Evolutionary conservation across 2,329 filamentous ascomycete species (phyloP).

Genomic region (Diaporthe australafricana): DNA sequence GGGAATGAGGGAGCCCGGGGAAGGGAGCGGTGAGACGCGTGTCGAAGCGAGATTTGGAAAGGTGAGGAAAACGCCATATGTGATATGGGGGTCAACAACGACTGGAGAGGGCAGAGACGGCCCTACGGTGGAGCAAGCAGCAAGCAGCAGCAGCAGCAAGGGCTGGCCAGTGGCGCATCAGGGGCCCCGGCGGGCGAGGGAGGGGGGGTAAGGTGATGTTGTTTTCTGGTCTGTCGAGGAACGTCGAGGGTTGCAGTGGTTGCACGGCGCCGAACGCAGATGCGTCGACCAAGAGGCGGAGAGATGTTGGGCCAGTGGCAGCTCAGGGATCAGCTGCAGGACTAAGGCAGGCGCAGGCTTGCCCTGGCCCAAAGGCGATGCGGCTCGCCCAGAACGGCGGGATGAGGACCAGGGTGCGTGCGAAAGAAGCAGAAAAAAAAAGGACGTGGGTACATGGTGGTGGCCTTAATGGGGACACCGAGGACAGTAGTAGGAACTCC

Average conservation of each 20-base stretch:
- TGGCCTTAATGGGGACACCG: conserved; percentile 54
- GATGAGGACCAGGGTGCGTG: conserved; percentile 3
- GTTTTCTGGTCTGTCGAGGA: neutral
- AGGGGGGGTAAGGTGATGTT: neutral
- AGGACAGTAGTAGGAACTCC: conserved; percentile 54
- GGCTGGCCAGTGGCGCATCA: conserved; percentile 7
- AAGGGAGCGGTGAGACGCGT: neutral
- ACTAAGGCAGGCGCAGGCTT: conserved; percentile 27
- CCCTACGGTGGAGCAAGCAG: conserved; percentile 5
- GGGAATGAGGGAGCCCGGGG: neutral
- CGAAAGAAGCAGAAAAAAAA: neutral
- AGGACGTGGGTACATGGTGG: conserved; percentile 4
- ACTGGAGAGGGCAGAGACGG: conserved; percentile 11
- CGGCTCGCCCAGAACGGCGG: conserved; percentile 45
- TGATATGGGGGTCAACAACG: neutral
- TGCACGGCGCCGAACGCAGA: conserved; percentile 19
- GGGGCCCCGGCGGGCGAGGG: conserved; percentile 4
- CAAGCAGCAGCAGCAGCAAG: neutral
- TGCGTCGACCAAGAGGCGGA: conserved; percentile 19
- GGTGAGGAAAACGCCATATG: conserved; percentile 1
- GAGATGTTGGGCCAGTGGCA: conserved; percentile 26
- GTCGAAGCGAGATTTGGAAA: conserved; percentile 22
- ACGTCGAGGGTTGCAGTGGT: conserved; percentile 11
- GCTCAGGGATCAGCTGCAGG: conserved; percentile 33
- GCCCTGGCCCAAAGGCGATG: conserved; percentile 27